Evolutionary conservation across 306 rosid genomes (phyloP), one percentile per base, ranked within the genome.

Genomic region (Vachellia pachyceras): DNA sequence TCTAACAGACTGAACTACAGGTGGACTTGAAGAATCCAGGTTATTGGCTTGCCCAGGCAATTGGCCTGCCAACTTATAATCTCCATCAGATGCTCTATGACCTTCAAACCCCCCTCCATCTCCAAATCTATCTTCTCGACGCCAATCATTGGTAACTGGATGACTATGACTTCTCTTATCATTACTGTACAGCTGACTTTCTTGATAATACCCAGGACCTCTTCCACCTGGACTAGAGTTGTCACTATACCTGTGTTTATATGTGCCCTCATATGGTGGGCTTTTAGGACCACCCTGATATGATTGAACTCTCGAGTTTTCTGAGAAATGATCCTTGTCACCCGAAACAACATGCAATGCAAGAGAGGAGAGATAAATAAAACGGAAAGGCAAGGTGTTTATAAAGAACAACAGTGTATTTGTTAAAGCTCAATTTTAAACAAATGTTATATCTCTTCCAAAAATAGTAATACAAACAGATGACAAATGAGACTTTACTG

Each of bases 141-240:
- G 93, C 99, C 97, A 93, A 80, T 95, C 99, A 87, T 85, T 95
- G 77, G 90, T 78, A 41, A 95, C 25, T 15, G 89, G 93, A 73
- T 87, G 92, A 68, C 85, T 83, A 42, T 92, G 97, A 84, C 97
- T 95, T 84, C 76, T 90, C 84, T 82, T 87, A 77, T 78, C 74
- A 81, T 90, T 89, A 82, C 89, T 79, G 73, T 82, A 89, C 79
- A 90, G 88, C 75, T 92, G 85, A 72, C 82, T 87, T 80, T 91
- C 94, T 82, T 87, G 97, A 79, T 89, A 94, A 86, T 86, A 90
- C 63, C 94, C 95, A 33, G 97, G 97, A 83, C 97, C 92, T 86
- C 97, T 92, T 82, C 88, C 95, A 80, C 92, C 95, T 35, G 97
- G 84, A 87, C 95, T 91, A 82, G 99, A 93, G 70, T 87, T 89